phyloP scores from a whole-genome alignment of 257 asterid species.

The Eucommia ulmoides region DNA sequence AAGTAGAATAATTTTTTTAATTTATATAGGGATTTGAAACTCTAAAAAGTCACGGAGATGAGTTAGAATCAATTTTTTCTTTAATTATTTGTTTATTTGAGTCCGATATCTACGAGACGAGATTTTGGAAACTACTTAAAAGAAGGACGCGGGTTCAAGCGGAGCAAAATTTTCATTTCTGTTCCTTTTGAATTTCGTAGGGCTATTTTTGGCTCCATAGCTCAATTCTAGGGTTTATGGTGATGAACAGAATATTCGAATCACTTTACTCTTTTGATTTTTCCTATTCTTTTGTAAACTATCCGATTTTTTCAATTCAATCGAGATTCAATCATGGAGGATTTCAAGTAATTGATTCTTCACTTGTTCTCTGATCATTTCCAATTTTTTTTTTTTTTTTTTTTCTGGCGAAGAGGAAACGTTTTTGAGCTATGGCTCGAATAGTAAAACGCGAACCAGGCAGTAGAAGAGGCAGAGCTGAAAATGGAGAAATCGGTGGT shows the following conservation, averaged over 20 bases:
- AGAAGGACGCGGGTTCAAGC: no score
- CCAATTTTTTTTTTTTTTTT: not conserved
- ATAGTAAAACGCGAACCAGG: slow-evolving; percentile 15
- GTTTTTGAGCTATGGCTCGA: slow-evolving; percentile 9
- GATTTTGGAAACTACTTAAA: no score
- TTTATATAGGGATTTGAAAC: no score
- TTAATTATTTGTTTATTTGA: no score
- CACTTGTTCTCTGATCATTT: not conserved
- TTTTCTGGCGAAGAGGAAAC: not conserved
- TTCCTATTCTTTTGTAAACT: not conserved
- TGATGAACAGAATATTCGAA: not conserved
- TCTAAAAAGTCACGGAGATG: no score
- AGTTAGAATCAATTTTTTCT: no score
- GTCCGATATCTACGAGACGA: no score
- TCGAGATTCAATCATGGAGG: not conserved
- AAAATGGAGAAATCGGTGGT: not conserved
- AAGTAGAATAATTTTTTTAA: no score
- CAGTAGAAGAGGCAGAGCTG: slow-evolving; percentile 1
- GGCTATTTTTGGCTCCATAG: no score
- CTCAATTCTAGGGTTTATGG: no score
- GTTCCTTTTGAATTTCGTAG: no score
- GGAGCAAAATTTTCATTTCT: no score
- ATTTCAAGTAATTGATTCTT: not conserved
- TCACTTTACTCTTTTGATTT: not conserved
- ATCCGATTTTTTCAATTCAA: not conserved